These are phyloP conservation scores for Hortaea werneckii DNA, from an alignment of 2,329 filamentous ascomycete genomes.

Conservation along the genomic window DNA sequence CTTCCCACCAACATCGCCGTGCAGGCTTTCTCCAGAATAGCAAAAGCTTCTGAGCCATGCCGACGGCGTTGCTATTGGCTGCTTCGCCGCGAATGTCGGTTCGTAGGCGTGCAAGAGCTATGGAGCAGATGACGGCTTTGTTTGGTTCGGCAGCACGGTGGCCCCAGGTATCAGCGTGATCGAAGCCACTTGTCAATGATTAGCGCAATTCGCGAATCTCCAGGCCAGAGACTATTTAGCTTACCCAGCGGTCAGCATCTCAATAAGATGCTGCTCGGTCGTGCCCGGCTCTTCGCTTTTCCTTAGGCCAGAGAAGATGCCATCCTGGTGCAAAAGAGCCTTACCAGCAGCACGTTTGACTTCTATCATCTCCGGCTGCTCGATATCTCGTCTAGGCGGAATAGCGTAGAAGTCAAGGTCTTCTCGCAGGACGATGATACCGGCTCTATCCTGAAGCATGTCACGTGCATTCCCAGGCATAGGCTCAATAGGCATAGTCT, in stretches of 20 bases:
- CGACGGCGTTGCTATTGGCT: slow-evolving; percentile 66
- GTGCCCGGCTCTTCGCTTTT: slow-evolving; percentile 93
- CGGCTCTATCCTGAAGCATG: slow-evolving; percentile 77
- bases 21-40: slow-evolving; percentile 98
- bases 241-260: slow-evolving; percentile 98
- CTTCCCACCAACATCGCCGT: slow-evolving; percentile 97
- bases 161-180: slow-evolving; percentile 90
- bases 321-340: slow-evolving; percentile 77
- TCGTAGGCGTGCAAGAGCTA: slow-evolving; percentile 82
- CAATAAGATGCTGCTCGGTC: slow-evolving; percentile 95
- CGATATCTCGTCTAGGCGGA: slow-evolving; percentile 73
- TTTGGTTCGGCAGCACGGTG: slow-evolving; percentile 95
- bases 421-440: slow-evolving; percentile 92
- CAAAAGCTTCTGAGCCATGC: slow-evolving; percentile 96
- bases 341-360: slow-evolving; percentile 86
- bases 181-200: slow-evolving; percentile 62
- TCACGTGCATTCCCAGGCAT: slow-evolving; percentile 53
- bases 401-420: slow-evolving; percentile 98
- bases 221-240: slow-evolving; percentile 19
- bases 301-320: slow-evolving; percentile 90
- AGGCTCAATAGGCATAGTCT: slow-evolving; percentile 58
- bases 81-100: slow-evolving; percentile 66
- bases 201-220: too few relatives aligned
- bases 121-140: slow-evolving; percentile 95
- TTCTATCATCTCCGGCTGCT: slow-evolving; percentile 83